Percentiles rank a stretch among this genome's conserved stretches.
These are phyloP conservation scores for Martiniozyma abietophila DNA, from an alignment of 805 yeast genomes.

Conservation along the genomic window DNA sequence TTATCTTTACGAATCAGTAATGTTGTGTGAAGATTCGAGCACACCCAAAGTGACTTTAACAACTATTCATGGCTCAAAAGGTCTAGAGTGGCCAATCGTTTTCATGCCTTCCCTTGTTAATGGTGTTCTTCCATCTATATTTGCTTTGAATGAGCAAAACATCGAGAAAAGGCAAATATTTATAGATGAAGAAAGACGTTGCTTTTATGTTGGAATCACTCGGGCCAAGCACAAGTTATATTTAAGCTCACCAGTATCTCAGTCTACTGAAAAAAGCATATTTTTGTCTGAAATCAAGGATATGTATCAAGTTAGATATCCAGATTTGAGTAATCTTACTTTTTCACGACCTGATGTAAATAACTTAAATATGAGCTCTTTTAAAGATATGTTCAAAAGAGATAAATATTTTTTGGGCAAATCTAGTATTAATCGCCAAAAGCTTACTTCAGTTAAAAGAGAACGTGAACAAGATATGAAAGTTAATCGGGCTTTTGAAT, in stretches of 20 bases:
- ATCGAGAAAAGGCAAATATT: constrained; percentile 14
- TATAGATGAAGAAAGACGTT: constrained; percentile 70
- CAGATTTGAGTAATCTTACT: too few species aligned
- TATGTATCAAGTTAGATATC: too few species aligned
- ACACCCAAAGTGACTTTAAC: constrained; percentile 36
- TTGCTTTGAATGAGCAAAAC: constrained; percentile 29
- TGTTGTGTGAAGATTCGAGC: constrained; percentile 2
- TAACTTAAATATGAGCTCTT: too few species aligned
- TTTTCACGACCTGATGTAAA: too few species aligned
- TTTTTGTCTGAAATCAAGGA: too few species aligned
- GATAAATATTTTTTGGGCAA: too few species aligned
- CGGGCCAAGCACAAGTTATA: constrained; percentile 50
- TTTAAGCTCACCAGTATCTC: constrained; percentile 19
- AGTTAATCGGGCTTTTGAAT: too few species aligned
- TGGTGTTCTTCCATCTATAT: constrained; percentile 53
- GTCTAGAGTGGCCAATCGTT: constrained; percentile 92
- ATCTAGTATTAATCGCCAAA: too few species aligned
- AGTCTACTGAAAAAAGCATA: neutral
- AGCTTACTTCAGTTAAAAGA: too few species aligned
- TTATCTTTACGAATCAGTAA: constrained; percentile 20
- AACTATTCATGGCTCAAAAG: constrained; percentile 89
- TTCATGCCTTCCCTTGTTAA: constrained; percentile 68
- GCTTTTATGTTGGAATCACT: constrained; percentile 83
- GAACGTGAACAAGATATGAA: too few species aligned
- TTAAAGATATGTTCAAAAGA: too few species aligned